These are phyloP conservation scores for Emergomyces pasteurianus DNA, from an alignment of 2,329 filamentous ascomycete genomes.

Conservation along the genomic window DNA sequence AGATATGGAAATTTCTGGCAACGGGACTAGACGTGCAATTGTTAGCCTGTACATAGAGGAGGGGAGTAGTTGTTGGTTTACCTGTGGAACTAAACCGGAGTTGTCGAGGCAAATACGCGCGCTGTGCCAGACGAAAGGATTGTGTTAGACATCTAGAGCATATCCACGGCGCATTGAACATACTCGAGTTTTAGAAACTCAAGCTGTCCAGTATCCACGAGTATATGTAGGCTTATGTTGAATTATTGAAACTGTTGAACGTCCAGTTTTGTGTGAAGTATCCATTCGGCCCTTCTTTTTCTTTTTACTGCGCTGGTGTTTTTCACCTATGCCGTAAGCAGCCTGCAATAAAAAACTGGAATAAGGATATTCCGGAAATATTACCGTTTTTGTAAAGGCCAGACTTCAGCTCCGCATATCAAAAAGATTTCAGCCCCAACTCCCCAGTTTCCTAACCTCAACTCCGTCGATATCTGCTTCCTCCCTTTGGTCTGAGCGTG, in stretches of 20 bases:
- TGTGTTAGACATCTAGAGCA: slow-evolving; percentile 37
- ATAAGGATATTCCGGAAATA: not conserved
- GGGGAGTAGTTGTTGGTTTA: slow-evolving; percentile 9
- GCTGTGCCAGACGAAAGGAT: slow-evolving; percentile 22
- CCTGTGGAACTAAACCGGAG: slow-evolving; percentile 17
- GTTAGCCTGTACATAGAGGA: not conserved
- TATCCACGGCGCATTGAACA: slow-evolving; percentile 33
- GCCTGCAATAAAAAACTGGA: not conserved
- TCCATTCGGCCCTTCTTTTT: not conserved
- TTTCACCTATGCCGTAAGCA: not conserved
- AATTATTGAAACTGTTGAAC: not conserved
- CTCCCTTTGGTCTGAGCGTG: not conserved
- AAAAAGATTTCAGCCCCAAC: too few species aligned
- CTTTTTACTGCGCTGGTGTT: not conserved
- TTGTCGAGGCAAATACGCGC: slow-evolving; percentile 15
- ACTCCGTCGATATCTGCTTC: not conserved
- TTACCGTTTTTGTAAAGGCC: not conserved
- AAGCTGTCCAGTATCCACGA: not conserved
- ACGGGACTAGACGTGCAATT: not conserved
- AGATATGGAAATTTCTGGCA: slow-evolving; percentile 28
- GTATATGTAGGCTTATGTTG: not conserved
- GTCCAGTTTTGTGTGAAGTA: not conserved
- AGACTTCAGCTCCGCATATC: too few species aligned
- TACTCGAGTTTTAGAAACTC: slow-evolving; percentile 13
- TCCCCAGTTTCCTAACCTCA: not conserved